phyloP scores from a whole-genome alignment of 2,329 filamentous ascomycete genomes.

The Emericellopsis cladophorae region DNA sequence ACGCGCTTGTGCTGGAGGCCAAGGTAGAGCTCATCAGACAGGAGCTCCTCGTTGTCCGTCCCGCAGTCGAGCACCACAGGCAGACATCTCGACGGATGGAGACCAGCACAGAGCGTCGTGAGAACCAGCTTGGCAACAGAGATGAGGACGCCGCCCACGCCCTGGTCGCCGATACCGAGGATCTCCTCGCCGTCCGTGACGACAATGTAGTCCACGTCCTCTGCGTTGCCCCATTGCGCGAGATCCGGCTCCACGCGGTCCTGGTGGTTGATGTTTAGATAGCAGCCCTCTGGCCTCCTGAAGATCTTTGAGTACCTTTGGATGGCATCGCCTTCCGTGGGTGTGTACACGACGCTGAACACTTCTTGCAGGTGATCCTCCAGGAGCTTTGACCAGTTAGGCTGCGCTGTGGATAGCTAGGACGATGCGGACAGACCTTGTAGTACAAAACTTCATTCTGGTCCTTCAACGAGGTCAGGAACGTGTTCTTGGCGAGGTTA shows the following conservation, averaged over 20 bases:
- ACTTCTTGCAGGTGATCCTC: slow-evolving; percentile 73
- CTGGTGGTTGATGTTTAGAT: slow-evolving; percentile 59
- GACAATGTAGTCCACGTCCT: slow-evolving; percentile 81
- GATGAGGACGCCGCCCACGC: slow-evolving; percentile 73
- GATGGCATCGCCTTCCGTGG: slow-evolving; percentile 81
- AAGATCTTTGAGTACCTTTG: slow-evolving; percentile 73
- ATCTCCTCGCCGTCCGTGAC: slow-evolving; percentile 65
- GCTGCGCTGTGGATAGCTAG: neutral
- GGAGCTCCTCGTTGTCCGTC: slow-evolving; percentile 64
- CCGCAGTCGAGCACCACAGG: slow-evolving; percentile 79
- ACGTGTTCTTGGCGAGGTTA: slow-evolving; percentile 73
- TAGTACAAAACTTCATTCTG: slow-evolving; percentile 81
- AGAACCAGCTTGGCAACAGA: slow-evolving; percentile 73
- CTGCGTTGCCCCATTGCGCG: slow-evolving; percentile 52
- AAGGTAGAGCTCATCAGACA: slow-evolving; percentile 68
- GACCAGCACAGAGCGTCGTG: slow-evolving; percentile 75
- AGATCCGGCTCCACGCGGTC: slow-evolving; percentile 55
- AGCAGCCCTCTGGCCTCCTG: slow-evolving; percentile 67
- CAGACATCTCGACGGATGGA: slow-evolving; percentile 66
- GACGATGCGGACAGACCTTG: slow-evolving; percentile 29
- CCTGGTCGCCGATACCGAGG: slow-evolving; percentile 80
- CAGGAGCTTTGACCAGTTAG: neutral
- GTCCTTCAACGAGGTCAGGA: slow-evolving; percentile 72
- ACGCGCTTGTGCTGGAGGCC: slow-evolving; percentile 56
- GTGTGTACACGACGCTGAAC: slow-evolving; percentile 85